These are phyloP conservation scores for Pinus taeda DNA, from an alignment of 75 land plant genomes.

Conservation along the genomic window DNA sequence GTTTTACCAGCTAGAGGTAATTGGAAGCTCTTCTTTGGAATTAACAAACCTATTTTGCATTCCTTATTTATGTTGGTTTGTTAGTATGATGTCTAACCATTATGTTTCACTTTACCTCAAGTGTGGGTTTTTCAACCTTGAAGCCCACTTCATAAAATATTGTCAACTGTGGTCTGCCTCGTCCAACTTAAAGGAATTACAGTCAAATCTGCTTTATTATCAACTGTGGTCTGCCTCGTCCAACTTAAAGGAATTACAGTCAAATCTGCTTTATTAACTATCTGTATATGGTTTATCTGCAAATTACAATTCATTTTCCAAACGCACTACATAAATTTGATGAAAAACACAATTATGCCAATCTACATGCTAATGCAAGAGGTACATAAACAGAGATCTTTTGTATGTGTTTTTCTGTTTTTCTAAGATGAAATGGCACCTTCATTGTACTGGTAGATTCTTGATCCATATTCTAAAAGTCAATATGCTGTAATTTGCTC, in stretches of 20 bases:
- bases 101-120: not conserved
- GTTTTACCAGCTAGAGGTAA: not conserved
- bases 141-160: not conserved
- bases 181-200: not conserved
- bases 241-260: not conserved
- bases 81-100: not conserved
- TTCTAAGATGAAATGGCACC: not conserved
- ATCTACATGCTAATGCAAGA: not conserved
- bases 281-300: not conserved
- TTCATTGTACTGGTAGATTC: not conserved
- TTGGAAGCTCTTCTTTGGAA: not conserved
- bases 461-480: not conserved
- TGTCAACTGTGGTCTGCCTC: not conserved
- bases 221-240: not conserved
- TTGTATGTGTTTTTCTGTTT: not conserved
- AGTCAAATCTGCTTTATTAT: not conserved
- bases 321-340: not conserved
- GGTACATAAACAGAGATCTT: not conserved
- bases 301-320: not conserved
- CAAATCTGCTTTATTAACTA: not conserved
- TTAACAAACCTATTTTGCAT: not conserved
- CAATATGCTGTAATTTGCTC: not conserved
- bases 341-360: constrained; percentile 21
- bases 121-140: not conserved
- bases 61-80: not conserved